Base-by-base conservation (phyloP, 257 asterid genomes). In the Misopates orontium region DNA sequence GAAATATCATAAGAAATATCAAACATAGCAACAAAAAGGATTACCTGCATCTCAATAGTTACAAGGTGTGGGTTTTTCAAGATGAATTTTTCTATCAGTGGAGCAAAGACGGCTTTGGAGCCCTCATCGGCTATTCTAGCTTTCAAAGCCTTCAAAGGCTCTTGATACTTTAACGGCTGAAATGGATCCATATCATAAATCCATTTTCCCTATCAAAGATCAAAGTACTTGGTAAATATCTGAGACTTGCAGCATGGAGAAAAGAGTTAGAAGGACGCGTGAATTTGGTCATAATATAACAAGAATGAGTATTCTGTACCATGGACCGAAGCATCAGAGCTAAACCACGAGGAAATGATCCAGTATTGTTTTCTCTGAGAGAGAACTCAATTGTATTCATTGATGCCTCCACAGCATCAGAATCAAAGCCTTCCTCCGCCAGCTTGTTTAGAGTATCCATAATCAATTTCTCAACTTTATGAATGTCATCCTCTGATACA, bases 271-370 rank as follows among this genome's bases (percentile, higher is more conserved):
- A 23, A 36, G 54, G 23, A 64, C 60, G 60, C 70, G 39, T 60
- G 64, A 63, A 67, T 65, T 28, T 41, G 16, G 55, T 21, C 60
- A 72, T 48, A 61, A 45, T 55, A 69, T 16, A 18, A 64, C 21
- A 39, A 64, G 19, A 70, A 73, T 23, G 62, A 67, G 64, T 24
- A 55, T 45, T 69, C 65, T 87, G 76, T 86, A 94, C 97, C 58
- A 90, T 74, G 63, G 99, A 92, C 23, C 95, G 92, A 67, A 94
- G 95, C 99, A 94, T 94, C 74, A 94, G 72, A 15, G 97, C 99
- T 62, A 94, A 78, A 59, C 99, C 99, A 74, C 99, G 99, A 19
- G 99, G 99, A 71, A 94, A 94, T 22, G 99, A 94, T 64, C 99
- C 99, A 20, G 99, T 94, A 63, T 94, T 94, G 77, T 94, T 94